These are phyloP conservation scores for Setaria viridis DNA, from an alignment of 202 grass and related monocot genomes.

Conservation along the genomic window DNA sequence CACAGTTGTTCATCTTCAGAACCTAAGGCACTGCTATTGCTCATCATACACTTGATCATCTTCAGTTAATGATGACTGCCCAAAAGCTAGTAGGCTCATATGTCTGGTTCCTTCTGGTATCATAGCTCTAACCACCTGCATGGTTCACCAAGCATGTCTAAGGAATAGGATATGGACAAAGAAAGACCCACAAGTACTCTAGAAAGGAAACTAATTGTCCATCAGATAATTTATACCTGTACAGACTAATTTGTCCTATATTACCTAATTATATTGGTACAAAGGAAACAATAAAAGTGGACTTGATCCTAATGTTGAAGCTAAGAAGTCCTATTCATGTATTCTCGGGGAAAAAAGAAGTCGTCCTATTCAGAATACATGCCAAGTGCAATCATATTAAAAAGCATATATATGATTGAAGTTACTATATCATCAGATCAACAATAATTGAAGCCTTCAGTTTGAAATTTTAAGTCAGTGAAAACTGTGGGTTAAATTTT, in stretches of 20 bases:
- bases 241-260: not conserved
- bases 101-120: constrained; percentile 83
- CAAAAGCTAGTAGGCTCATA: constrained; percentile 85
- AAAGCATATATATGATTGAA: not conserved
- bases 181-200: not conserved
- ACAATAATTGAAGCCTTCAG: not conserved
- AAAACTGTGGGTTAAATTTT: not conserved
- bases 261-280: not conserved
- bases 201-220: not conserved
- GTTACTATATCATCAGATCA: not conserved
- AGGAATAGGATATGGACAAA: not conserved
- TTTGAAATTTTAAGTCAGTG: not conserved
- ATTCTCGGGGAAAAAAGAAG: too few relatives aligned
- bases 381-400: not conserved
- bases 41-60: constrained; percentile 70
- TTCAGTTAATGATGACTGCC: constrained; percentile 53
- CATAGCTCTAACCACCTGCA: constrained; percentile 72
- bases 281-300: constrained; percentile 28
- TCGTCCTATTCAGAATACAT: not conserved
- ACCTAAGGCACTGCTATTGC: constrained; percentile 21
- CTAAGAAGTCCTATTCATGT: not conserved
- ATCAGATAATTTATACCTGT: not conserved
- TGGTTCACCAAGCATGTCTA: constrained; percentile 23
- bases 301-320: not conserved
- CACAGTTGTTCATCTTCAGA: not conserved